phyloP scores from a whole-genome alignment of 83 land plant species.

The Picea mariana region DNA sequence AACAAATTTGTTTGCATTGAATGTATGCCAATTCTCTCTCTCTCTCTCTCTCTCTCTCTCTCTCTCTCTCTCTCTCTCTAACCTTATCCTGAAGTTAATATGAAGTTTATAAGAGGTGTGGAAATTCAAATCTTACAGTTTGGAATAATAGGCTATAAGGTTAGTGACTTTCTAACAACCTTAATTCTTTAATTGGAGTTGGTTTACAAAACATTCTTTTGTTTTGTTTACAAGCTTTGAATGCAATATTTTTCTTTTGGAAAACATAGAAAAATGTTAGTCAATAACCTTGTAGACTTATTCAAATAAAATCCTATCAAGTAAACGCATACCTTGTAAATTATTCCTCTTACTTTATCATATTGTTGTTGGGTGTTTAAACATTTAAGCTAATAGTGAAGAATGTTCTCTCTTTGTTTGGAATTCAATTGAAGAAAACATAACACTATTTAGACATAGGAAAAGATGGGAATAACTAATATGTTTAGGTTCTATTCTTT shows the following conservation, averaged over 20 bases:
- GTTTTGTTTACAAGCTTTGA: too few species aligned
- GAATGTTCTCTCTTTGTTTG: background rate
- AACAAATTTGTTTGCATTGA: background rate
- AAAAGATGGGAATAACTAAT: too few species aligned
- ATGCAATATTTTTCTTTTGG: too few species aligned
- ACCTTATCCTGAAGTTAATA: conserved; percentile 11
- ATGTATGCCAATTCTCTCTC: conserved; percentile 1
- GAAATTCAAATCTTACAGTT: conserved; percentile 12
- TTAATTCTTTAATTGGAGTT: background rate
- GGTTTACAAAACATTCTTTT: too few species aligned
- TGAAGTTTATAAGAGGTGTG: conserved; percentile 15
- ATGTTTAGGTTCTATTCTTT: conserved; percentile 10
- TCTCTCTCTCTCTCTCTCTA: too few species aligned
- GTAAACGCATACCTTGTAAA: too few species aligned
- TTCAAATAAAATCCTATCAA: too few species aligned
- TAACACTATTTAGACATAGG: background rate
- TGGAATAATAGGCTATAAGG: conserved; percentile 13
- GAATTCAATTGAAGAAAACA: background rate
- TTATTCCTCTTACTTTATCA: too few species aligned
- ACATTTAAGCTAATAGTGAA: background rate
- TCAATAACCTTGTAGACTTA: too few species aligned
- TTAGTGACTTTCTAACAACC: background rate
- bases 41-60: too few species aligned
- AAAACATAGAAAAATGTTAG: too few species aligned
- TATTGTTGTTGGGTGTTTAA: background rate